phyloP scores from a whole-genome alignment of 768 basidiomycete genomes.

The Serendipita sp. region DNA sequence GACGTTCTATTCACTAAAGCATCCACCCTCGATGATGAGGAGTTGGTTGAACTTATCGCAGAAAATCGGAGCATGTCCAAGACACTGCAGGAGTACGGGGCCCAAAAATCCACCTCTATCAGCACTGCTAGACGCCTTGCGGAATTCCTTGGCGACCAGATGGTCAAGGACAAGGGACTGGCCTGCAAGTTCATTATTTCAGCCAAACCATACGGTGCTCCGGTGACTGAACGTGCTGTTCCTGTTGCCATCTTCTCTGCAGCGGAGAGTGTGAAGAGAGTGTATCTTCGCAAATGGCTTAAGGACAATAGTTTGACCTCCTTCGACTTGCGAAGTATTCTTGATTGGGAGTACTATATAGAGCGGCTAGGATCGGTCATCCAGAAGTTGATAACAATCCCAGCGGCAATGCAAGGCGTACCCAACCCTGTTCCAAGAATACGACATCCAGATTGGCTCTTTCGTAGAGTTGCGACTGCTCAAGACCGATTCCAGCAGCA shows the following conservation, averaged over 20 bases:
- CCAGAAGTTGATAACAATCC: conserved; percentile 97
- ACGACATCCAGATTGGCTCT: conserved; percentile 94
- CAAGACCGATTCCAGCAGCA: conserved; percentile 98
- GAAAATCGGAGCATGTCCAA: conserved; percentile 97
- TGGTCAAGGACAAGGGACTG: conserved; percentile 99
- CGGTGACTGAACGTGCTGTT: conserved; percentile 92
- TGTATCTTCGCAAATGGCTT: conserved; percentile 89
- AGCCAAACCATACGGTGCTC: conserved; percentile 76
- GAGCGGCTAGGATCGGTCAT: conserved; percentile 95
- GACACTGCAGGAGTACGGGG: conserved; percentile 88
- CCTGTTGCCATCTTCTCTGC: conserved; percentile 97
- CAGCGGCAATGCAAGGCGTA: conserved; percentile 95
- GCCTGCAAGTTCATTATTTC: conserved; percentile 99
- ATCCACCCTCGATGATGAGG: conserved; percentile 72
- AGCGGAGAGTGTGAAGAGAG: conserved; percentile 76
- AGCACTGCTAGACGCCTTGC: conserved; percentile 88
- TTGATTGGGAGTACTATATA: conserved; percentile 98
- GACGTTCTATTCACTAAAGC: conserved; percentile 85
- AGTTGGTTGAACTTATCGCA: conserved; percentile 92
- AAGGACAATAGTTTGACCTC: conserved; percentile 76
- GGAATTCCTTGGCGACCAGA: conserved; percentile 92
- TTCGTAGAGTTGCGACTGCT: conserved; percentile 71
- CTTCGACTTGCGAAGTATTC: conserved; percentile 84
- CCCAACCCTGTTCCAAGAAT: conserved; percentile 91
- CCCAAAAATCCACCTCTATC: conserved; percentile 96